Evolutionary conservation across 352 stramenopile species (phyloP), one percentile per base, ranked within the genome.

Genomic region (Thalassiosira allenii): DNA sequence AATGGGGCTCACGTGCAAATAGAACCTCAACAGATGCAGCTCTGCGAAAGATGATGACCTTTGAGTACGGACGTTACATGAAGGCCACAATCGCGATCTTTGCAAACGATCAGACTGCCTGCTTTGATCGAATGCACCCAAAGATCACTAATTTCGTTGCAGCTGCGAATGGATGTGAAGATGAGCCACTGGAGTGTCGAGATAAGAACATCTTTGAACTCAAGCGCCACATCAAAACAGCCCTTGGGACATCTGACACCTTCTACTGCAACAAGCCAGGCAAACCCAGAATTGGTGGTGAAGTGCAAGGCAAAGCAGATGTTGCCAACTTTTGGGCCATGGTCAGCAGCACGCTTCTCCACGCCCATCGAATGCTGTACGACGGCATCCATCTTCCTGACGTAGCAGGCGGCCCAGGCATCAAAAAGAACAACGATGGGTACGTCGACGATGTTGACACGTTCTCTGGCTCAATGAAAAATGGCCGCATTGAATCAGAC

Each of bases 231-330:
- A 27, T 83, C 0, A 27, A 56, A 14, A 84, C 75, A 34, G 61
- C 23, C 3, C 14, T 75, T 6, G 68, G 62, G 12, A 8, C 79
- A 0, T 76, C 68, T 0, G 4, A 67, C 0, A 23, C 2, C 0
- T 41, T 12, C 5, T 76, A 79, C 30, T 1, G 23, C 0, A 49
- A 75, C 22, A 29, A 22, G 1, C 0, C 14, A 11, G 53, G 30
- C 1, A 33, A 69, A 12, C 62, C 51, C 0, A 23, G 22, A 17
- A 29, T 84, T 0, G 9, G 29, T 0, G 76, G 76, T 0, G 68
- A 76, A 47, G 27, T 76, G 3, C 76, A 79, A 34, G 68, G 76
- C 0, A 84, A 62, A 59, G 67, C 20, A 33, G 68, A 84, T 22
- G 52, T 58, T 12, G 52, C 22, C 56, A 23, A 1, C 20, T 4